Evolutionary conservation across 2,329 filamentous ascomycete genomes (phyloP).

Genomic region (Microdochium paspali): DNA sequence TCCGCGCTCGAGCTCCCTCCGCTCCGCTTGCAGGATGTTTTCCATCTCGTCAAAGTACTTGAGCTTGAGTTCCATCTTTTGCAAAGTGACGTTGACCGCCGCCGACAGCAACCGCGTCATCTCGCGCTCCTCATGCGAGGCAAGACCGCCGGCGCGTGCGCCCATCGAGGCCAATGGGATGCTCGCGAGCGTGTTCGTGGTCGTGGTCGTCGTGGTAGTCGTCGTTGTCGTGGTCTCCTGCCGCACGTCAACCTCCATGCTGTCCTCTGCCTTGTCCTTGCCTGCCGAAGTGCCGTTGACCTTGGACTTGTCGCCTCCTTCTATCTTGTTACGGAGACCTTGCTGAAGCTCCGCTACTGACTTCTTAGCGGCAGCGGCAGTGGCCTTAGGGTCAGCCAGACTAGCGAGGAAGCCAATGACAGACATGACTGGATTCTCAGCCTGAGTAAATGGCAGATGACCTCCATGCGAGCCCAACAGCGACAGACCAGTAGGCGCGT

Average conservation of each 20-base stretch:
- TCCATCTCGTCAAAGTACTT: slow-evolving; percentile 97
- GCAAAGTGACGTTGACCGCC: slow-evolving; percentile 84
- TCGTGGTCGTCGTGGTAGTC: slow-evolving; percentile 36
- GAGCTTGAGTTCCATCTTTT: slow-evolving; percentile 93
- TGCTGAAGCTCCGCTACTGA: slow-evolving; percentile 81
- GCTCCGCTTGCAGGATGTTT: slow-evolving; percentile 80
- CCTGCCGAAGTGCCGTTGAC: slow-evolving; percentile 41
- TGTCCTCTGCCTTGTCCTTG: slow-evolving; percentile 40
- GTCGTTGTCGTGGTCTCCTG: slow-evolving; percentile 44
- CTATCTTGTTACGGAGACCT: slow-evolving; percentile 68
- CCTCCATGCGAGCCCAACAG: slow-evolving; percentile 67
- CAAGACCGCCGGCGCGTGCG: slow-evolving; percentile 76
- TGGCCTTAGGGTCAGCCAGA: slow-evolving; percentile 80
- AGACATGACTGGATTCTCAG: slow-evolving; percentile 93
- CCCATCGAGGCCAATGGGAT: slow-evolving; percentile 81
- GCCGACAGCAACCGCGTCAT: slow-evolving; percentile 90
- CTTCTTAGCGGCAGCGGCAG: slow-evolving; percentile 81
- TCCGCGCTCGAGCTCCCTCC: slow-evolving; percentile 82
- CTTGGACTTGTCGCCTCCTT: slow-evolving; percentile 40
- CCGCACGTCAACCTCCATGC: slow-evolving; percentile 55
- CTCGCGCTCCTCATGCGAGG: slow-evolving; percentile 92
- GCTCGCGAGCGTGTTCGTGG: slow-evolving; percentile 50
- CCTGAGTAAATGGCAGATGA: slow-evolving; percentile 79
- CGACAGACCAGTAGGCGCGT: slow-evolving; percentile 47
- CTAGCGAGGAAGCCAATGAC: slow-evolving; percentile 91